These are phyloP conservation scores for Quercus rubra DNA, from an alignment of 306 rosid species.

Conservation along the genomic window DNA sequence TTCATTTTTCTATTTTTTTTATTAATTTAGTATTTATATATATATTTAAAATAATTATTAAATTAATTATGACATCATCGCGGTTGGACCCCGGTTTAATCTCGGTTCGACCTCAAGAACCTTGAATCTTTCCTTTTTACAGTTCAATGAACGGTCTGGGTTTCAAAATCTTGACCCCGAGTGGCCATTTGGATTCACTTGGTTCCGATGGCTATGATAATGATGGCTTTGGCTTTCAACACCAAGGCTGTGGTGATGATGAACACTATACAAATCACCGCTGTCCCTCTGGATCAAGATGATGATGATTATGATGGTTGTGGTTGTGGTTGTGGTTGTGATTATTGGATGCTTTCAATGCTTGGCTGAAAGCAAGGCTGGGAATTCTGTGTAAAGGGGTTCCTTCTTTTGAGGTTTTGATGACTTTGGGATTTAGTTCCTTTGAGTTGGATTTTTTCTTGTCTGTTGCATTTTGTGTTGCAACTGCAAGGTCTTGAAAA, in stretches of 20 bases:
- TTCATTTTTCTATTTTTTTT: no score
- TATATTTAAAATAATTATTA: no score
- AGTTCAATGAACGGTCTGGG: no score
- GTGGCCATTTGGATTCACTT: not conserved
- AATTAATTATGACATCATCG: no score
- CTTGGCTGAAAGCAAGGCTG: conserved; percentile 60
- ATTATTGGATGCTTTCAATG: conserved; percentile 34
- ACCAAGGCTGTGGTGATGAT: not conserved
- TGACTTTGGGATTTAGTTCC: conserved; percentile 17
- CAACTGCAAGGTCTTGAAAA: conserved; percentile 63
- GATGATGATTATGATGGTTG: not conserved
- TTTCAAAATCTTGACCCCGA: not conserved
- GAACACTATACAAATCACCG: not conserved
- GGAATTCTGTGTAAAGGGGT: conserved; percentile 37
- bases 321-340: not conserved
- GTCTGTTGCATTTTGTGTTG: conserved; percentile 20
- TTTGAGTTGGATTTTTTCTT: conserved; percentile 3
- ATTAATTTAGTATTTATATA: no score
- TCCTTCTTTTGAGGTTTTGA: not conserved
- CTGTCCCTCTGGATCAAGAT: not conserved
- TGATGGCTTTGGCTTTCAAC: not conserved
- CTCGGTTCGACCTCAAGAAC: no score
- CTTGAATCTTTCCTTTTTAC: no score
- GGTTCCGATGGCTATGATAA: not conserved
- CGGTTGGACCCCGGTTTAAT: no score